Conservation (phyloP, 345 rosid species). For the Corchorus olitorius region DNA sequence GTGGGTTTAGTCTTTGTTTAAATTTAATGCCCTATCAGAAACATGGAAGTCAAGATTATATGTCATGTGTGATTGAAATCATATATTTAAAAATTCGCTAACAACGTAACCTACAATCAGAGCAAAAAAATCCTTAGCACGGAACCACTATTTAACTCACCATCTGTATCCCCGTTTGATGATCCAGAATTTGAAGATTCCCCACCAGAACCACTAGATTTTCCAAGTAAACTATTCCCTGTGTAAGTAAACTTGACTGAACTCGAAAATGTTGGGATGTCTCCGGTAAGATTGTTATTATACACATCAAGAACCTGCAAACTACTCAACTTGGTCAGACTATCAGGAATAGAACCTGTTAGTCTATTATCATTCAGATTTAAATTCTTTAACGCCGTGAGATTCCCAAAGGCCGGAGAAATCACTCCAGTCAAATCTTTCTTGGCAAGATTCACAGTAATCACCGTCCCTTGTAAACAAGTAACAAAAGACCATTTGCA, state of each 20-base stretch:
- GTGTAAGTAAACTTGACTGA: constrained; percentile 43
- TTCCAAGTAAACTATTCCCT: constrained; percentile 56
- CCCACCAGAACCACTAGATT: constrained; percentile 22
- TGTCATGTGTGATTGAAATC: too few species aligned
- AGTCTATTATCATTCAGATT: constrained; percentile 58
- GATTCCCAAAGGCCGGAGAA: constrained; percentile 62
- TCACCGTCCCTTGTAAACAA: constrained; percentile 45
- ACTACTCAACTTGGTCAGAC: constrained; percentile 47
- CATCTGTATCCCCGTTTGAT: too few species aligned
- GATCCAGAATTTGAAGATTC: constrained; percentile 26
- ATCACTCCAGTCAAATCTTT: constrained; percentile 54
- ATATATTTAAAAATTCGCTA: too few species aligned
- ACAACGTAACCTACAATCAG: too few species aligned
- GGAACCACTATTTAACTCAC: too few species aligned
- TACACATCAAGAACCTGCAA: constrained; percentile 61
- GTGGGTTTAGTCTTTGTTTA: too few species aligned
- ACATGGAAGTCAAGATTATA: too few species aligned
- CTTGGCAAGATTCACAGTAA: constrained; percentile 48
- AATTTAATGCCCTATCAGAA: too few species aligned
- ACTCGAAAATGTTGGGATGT: constrained; percentile 41
- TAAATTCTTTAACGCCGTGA: constrained; percentile 53
- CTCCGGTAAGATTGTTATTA: constrained; percentile 69
- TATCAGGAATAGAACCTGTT: constrained; percentile 62
- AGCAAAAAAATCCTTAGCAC: too few species aligned
- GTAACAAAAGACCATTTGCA: constrained; percentile 61